Base-by-base conservation (phyloP, 164 flowering plant species). In the Dillenia suffruticosa region DNA sequence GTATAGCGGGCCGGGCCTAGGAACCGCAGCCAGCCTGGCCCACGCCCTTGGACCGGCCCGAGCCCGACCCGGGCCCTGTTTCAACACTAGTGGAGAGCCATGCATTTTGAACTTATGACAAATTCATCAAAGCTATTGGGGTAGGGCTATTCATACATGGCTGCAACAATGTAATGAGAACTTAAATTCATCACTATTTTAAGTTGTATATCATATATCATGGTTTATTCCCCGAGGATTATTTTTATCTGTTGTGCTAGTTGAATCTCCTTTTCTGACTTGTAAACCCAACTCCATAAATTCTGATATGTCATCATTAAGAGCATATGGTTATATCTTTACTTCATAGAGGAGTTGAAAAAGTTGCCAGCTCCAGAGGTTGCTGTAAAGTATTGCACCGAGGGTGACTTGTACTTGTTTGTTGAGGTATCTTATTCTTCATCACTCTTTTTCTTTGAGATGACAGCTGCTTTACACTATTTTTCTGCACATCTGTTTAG, bases 61-160 rank as follows among this genome's bases (percentile, higher is more conserved):
- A n/a, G n/a, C n/a, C n/a, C n/a, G n/a, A n/a, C n/a, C n/a, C n/a
- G n/a, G n/a, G n/a, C n/a, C n/a, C n/a, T n/a, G n/a, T n/a, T n/a
- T n/a, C n/a, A n/a, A n/a, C n/a, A n/a, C n/a, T n/a, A n/a, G n/a
- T 94, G 55, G 99, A 95, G 82, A 73, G 55, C 63, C 99, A 95
- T 76, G 97, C 97, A 45, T 95, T 54, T 76, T 79, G 72, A 73
- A 91, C 99, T 63, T 95, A 89, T 65, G 97, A 95, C 83, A 91
- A 95, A 74, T 91, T 91, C 74, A 76, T 95, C 79, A 95, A 79
- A 76, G 79, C 70, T n/a, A 69, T 79, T 64, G 96, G 85, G 97
- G 99, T 88, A 72, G 40, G 40, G 40, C 40, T 6, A 32, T 32
- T 32, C 40, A 32, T 4, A 32, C 40, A 32, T 32, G 40, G 40